A percentile compares a stretch with the other conserved stretches of the same genome.
Evolutionary conservation across 805 yeast genomes (phyloP).

Genomic region (Yarrowia deformans): DNA sequence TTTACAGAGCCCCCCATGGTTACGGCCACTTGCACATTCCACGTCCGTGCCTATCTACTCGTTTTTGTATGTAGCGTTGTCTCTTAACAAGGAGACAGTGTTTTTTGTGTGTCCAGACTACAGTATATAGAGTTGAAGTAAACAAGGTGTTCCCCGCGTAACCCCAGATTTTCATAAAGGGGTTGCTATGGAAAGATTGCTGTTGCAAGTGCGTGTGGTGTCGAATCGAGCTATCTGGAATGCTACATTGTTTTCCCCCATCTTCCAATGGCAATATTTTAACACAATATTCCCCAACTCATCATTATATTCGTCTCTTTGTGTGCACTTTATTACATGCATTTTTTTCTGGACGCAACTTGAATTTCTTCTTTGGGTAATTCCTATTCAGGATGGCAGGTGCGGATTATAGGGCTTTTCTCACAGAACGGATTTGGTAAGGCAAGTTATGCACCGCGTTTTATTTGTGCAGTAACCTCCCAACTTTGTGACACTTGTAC

Average conservation of each 20-base stretch:
- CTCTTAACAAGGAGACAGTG: too few relatives aligned
- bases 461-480: neutral
- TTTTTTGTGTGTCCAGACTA: too few relatives aligned
- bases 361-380: neutral
- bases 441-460: neutral
- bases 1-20: too few relatives aligned
- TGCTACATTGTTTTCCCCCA: neutral
- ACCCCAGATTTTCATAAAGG: neutral
- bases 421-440: neutral
- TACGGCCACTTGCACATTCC: too few relatives aligned
- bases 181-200: neutral
- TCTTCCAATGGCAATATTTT: neutral
- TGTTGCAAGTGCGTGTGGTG: too few relatives aligned
- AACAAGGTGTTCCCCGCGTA: neutral
- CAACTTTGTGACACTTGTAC: neutral
- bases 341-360: neutral
- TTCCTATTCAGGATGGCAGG: neutral
- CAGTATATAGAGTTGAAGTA: too few relatives aligned
- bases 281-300: too few relatives aligned
- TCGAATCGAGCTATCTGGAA: neutral
- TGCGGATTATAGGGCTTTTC: neutral
- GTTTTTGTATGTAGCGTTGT: too few relatives aligned
- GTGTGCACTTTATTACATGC: neutral
- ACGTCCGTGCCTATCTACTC: too few relatives aligned
- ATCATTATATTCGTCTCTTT: neutral